These are phyloP conservation scores for Apiotrichum domesticum DNA, from an alignment of 1,284 basidiomycete species.

Conservation along the genomic window DNA sequence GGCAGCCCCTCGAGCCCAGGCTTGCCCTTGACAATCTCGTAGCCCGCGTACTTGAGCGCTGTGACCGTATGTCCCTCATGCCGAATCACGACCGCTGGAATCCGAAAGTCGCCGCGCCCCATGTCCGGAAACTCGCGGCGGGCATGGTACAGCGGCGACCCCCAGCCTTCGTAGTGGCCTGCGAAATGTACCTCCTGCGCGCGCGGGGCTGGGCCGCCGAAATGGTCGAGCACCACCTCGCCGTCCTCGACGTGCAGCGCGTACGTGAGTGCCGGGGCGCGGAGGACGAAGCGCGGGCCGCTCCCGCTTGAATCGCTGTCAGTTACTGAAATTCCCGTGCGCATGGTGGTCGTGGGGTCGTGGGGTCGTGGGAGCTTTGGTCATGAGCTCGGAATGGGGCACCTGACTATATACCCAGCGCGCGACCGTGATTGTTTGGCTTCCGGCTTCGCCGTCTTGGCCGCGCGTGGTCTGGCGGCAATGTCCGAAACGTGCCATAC, in stretches of 20 bases:
- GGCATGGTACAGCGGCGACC: slow-evolving; percentile 5
- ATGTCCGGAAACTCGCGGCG: slow-evolving; percentile 26
- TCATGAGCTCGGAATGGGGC: too few species aligned
- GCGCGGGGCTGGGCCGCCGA: slow-evolving; percentile 10
- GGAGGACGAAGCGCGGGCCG: background rate
- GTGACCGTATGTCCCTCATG: slow-evolving; percentile 16
- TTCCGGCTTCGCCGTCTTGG: too few species aligned
- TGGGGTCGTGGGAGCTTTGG: too few species aligned
- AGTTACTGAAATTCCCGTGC: too few species aligned
- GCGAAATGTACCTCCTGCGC: background rate
- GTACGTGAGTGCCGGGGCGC: slow-evolving; percentile 9
- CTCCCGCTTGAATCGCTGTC: too few species aligned
- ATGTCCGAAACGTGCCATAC: too few species aligned
- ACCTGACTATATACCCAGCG: too few species aligned
- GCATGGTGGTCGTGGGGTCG: too few species aligned
- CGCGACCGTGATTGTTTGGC: too few species aligned
- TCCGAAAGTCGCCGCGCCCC: slow-evolving; percentile 29
- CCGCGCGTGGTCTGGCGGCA: too few species aligned
- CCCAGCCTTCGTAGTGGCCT: background rate
- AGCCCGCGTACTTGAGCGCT: slow-evolving; percentile 16
- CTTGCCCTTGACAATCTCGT: slow-evolving; percentile 22
- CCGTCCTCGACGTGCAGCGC: slow-evolving; percentile 22
- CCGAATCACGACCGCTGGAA: slow-evolving; percentile 26
- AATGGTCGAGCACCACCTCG: slow-evolving; percentile 30
- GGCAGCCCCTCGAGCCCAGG: slow-evolving; percentile 18